These are phyloP conservation scores for Nannochloropsis gaditana DNA, from an alignment of 108 stramenopile species.

Conservation along the genomic window DNA sequence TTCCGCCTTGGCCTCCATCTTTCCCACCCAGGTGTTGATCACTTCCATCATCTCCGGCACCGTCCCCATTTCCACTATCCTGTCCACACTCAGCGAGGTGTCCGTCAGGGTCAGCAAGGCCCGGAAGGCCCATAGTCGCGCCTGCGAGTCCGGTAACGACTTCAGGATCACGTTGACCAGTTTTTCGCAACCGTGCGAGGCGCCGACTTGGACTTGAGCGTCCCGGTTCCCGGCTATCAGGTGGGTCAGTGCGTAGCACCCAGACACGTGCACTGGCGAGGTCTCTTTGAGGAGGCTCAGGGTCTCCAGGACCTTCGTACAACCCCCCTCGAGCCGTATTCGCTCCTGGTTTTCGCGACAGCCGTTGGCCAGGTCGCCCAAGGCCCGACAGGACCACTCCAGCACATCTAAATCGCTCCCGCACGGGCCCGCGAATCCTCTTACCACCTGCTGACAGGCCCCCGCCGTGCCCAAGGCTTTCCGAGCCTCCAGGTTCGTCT, in stretches of 20 bases:
- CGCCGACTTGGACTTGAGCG: neutral
- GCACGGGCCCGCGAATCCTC: neutral
- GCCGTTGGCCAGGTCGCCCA: neutral
- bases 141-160: neutral
- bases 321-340: neutral
- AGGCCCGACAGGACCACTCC: neutral
- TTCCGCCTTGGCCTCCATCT: neutral
- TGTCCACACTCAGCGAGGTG: neutral
- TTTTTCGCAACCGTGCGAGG: neutral
- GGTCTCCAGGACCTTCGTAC: neutral
- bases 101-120: neutral
- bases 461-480: neutral
- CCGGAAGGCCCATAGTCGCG: neutral
- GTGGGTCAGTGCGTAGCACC: slow-evolving; percentile 9
- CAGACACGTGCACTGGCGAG: neutral
- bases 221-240: neutral
- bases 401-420: neutral
- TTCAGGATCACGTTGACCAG: neutral
- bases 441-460: neutral
- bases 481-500: neutral
- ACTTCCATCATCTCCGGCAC: neutral
- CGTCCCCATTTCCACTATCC: neutral
- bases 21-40: neutral
- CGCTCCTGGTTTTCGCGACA: neutral
- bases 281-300: neutral